A percentile compares a stretch with the other conserved stretches of the same genome.
Conservation (phyloP, 352 stramenopile species). For the Plasmopara viticola region DNA sequence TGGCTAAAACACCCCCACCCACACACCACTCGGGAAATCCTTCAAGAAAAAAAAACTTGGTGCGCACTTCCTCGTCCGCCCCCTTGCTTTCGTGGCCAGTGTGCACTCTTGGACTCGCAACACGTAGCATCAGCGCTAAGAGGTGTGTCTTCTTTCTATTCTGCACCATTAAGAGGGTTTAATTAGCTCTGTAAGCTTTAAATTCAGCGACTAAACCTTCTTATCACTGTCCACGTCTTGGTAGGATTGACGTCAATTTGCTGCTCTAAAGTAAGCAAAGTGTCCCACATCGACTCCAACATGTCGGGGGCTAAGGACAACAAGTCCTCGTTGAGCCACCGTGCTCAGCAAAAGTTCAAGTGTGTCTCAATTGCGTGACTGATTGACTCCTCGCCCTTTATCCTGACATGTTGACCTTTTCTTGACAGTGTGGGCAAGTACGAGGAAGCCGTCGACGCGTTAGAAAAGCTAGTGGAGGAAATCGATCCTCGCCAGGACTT, state of each 20-base stretch:
- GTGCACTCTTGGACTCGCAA: not conserved
- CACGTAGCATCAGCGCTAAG: constrained; percentile 3
- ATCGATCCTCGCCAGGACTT: constrained; percentile 66
- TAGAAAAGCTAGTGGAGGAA: constrained; percentile 80
- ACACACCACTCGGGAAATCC: constrained; percentile 16
- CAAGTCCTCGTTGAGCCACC: constrained; percentile 82
- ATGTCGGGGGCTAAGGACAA: constrained; percentile 80
- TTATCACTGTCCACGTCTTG: constrained; percentile 8
- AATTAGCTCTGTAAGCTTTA: constrained; percentile 2
- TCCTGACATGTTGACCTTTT: not conserved
- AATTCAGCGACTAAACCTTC: constrained; percentile 6
- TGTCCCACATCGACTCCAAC: constrained; percentile 10
- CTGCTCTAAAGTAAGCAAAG: constrained; percentile 6
- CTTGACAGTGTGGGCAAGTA: constrained; percentile 70
- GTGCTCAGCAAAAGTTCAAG: constrained; percentile 86
- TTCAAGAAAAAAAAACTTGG: constrained; percentile 18
- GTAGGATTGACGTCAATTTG: constrained; percentile 5
- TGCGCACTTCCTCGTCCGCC: constrained; percentile 3
- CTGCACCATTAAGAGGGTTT: not conserved
- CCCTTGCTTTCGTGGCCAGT: constrained; percentile 7
- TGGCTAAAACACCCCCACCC: not conserved
- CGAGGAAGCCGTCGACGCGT: constrained; percentile 72
- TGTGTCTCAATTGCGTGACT: constrained; percentile 25
- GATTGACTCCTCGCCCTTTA: constrained; percentile 1
- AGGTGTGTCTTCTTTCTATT: constrained; percentile 12